Evolutionary conservation across 2,329 filamentous ascomycete genomes (phyloP).

Genomic region (Sporothrix sp.): DNA sequence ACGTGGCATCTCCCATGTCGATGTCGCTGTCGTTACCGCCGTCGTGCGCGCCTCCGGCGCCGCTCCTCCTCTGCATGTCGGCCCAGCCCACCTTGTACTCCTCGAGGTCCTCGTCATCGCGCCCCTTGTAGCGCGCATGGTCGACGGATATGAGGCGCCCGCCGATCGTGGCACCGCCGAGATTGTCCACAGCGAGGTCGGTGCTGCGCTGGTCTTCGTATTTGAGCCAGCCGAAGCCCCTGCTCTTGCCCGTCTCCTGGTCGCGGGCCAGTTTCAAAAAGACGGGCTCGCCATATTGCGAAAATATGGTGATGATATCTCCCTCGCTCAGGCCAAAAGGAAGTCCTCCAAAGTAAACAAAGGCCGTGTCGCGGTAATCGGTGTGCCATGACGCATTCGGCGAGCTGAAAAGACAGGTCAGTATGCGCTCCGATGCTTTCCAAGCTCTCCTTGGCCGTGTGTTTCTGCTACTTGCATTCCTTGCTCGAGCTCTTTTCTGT

Average conservation of each 20-base stretch:
- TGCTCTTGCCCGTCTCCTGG: conserved; percentile 91
- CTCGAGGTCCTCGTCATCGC: conserved; percentile 63
- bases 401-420: conserved; percentile 40
- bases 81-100: conserved; percentile 50
- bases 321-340: conserved; percentile 91
- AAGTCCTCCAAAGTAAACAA: conserved; percentile 89
- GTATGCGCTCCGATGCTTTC: no score
- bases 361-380: conserved; percentile 93
- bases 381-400: conserved; percentile 91
- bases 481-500: conserved; percentile 87
- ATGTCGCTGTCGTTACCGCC: conserved; percentile 29
- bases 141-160: conserved; percentile 79
- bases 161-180: conserved; percentile 75
- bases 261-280: conserved; percentile 89
- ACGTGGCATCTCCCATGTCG: conserved; percentile 35
- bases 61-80: conserved; percentile 45
- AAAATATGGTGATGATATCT: conserved; percentile 93
- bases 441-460: no score
- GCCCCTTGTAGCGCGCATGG: conserved; percentile 82
- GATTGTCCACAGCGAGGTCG: conserved; percentile 90
- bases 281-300: conserved; percentile 89
- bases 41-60: conserved; percentile 26
- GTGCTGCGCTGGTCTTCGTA: conserved; percentile 97
- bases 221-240: conserved; percentile 92
- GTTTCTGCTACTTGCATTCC: conserved; percentile 65